Base-by-base conservation (phyloP, 768 basidiomycete genomes). In the Amanita subjunquillea region DNA sequence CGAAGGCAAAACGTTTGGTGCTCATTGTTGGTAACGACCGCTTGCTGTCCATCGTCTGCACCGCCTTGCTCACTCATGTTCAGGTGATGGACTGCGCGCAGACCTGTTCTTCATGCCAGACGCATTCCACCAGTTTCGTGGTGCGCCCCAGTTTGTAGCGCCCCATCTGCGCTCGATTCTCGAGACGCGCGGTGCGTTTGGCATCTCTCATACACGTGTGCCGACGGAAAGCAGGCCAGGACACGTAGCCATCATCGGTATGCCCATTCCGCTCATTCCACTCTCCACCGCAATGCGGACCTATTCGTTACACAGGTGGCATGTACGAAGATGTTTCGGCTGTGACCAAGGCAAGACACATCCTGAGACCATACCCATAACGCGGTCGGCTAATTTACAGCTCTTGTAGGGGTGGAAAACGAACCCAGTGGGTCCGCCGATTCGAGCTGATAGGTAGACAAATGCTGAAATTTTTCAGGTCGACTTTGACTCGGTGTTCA, bases 301-400 rank as follows among this genome's bases (percentile, higher is more conserved):
- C 32, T 32, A 25, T 15, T 17, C 17, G 9, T 15, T 17, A 23
- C 17, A 2, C 40, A 83, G 80, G 80, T 30, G 90, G 90, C 2
- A 91, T 92, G 88, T 91, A 91, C 61, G 90, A 92, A 65, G 88
- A 92, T 57, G 89, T 89, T 3, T 87, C 85, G 0, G 89, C 90
- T 13, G 89, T 91, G 29, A 90, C 86, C 20, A 88, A 89, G 75
- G 89, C 77, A 69, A 59, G 70, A 55, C 55, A 44, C 12, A 12
- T 42, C 23, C 23, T 8, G 17, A 41, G 23, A 17, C 27, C 56
- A 12, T 42, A 27, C 44, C 25, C 42, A 45, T 22, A 25, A 20
- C 32, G 40, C 41, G 50, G 51, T 56, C 10, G 12, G 39, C 50
- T 42, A 20, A 47, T 54, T 60, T 22, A 58, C 40, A 54, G 25